phyloP scores from a whole-genome alignment of 2,329 filamentous ascomycete species.

The Chaetomiaceae sp. region DNA sequence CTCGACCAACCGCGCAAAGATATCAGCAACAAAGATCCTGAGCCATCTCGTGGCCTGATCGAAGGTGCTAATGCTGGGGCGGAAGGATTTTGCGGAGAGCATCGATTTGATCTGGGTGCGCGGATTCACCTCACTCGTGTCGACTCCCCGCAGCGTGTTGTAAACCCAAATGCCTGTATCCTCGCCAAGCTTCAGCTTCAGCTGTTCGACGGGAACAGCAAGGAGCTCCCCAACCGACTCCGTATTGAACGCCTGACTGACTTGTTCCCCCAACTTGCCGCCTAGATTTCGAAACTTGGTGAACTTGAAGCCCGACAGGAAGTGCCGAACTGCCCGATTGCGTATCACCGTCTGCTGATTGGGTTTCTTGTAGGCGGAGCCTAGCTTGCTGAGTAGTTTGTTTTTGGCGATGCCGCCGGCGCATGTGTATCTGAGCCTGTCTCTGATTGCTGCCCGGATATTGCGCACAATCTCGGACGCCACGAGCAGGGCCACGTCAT shows the following conservation, averaged over 20 bases:
- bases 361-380: constrained; percentile 87
- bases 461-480: constrained; percentile 83
- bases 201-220: constrained; percentile 64
- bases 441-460: constrained; percentile 64
- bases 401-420: constrained; percentile 85
- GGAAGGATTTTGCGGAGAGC: constrained; percentile 93
- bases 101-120: constrained; percentile 95
- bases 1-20: constrained; percentile 82
- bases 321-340: constrained; percentile 73
- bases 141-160: constrained; percentile 77
- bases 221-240: constrained; percentile 75
- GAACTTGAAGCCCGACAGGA: constrained; percentile 82
- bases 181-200: constrained; percentile 74
- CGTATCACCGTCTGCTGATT: constrained; percentile 93
- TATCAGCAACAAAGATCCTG: constrained; percentile 85
- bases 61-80: constrained; percentile 70
- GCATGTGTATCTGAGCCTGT: constrained; percentile 79
- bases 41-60: constrained; percentile 84
- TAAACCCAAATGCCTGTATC: constrained; percentile 85
- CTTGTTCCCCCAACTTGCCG: constrained; percentile 86
- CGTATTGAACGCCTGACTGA: constrained; percentile 75
- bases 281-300: constrained; percentile 94
- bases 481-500: constrained; percentile 82
- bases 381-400: constrained; percentile 93
- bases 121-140: constrained; percentile 82